Conservation (phyloP, 345 rosid genomes). For the Salix brachista region DNA sequence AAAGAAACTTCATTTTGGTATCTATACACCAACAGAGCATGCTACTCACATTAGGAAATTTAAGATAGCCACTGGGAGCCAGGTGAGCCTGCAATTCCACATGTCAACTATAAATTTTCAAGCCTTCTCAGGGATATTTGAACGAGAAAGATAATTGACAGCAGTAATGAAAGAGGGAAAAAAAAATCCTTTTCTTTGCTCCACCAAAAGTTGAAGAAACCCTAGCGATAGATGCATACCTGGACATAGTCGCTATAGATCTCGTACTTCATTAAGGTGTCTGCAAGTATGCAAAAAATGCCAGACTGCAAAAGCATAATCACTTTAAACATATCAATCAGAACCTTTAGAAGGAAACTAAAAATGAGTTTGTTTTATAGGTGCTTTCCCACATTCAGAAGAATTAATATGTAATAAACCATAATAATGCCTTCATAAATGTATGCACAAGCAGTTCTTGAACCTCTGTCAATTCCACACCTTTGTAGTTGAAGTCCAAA, state of each 20-base stretch:
- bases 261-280: slow-evolving; percentile 52
- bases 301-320: slow-evolving; percentile 53
- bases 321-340: background rate
- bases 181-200: background rate
- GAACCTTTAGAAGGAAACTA: background rate
- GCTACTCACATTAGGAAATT: slow-evolving; percentile 60
- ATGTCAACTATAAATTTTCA: background rate
- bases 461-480: background rate
- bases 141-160: background rate
- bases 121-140: slow-evolving; percentile 3
- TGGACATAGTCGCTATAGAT: slow-evolving; percentile 76
- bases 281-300: slow-evolving; percentile 53
- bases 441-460: background rate
- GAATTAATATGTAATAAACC: background rate
- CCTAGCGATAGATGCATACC: slow-evolving; percentile 35
- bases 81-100: slow-evolving; percentile 57
- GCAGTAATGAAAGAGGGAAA: background rate
- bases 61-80: slow-evolving; percentile 83
- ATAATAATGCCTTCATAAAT: background rate
- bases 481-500: background rate
- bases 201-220: background rate
- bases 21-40: background rate
- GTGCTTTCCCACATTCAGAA: background rate
- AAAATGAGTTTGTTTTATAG: background rate
- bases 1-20: background rate